Base-by-base conservation (phyloP, 768 basidiomycete genomes). In the Paxillus ammoniavirescens region DNA sequence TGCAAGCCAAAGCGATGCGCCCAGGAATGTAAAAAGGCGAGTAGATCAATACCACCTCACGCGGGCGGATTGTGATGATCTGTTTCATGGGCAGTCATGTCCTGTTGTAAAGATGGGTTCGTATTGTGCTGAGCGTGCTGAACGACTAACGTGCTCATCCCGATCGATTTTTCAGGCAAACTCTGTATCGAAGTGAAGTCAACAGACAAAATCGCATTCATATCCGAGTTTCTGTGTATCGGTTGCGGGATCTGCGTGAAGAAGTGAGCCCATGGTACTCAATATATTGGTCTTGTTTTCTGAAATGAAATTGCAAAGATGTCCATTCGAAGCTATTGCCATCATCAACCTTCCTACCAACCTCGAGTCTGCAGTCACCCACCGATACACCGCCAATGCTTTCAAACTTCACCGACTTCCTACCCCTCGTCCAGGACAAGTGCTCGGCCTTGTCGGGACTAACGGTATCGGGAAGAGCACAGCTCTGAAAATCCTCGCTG, bases 231-330 rank as follows among this genome's bases (percentile, higher is more conserved):
- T 70, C 79, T 99, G 51, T 99, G 97, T 70, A 99, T 99, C 56
- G 97, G 97, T 64, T 99, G 97, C 73, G 97, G 97, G 90, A 98
- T 99, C 66, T 99, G 97, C 70, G 95, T 98, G 33, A 98, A 98
- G 77, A 99, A 98, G 96, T 97, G 66, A 69, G 88, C 75, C 31
- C 18, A 26, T 46, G 33, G 15, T 42, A 40, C 31, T 36, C 0
- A 3, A 13, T 38, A 17, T 46, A 50, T 55, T 13, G 21, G 12
- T 46, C 50, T 30, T 23, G 12, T 49, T 37, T 26, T 21, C 53
- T 60, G 28, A 53, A 46, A 49, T 15, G 3, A n/a, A 38, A 43
- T 42, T 21, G 42, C 46, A 41, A 53, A 98, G 96, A 74, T 99
- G 97, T 67, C 97, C 97, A 26, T 99, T 99, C 66, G 97, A 99